Base-by-base conservation (phyloP, 2,329 filamentous ascomycete genomes). In the Pleomassaria siparia region DNA sequence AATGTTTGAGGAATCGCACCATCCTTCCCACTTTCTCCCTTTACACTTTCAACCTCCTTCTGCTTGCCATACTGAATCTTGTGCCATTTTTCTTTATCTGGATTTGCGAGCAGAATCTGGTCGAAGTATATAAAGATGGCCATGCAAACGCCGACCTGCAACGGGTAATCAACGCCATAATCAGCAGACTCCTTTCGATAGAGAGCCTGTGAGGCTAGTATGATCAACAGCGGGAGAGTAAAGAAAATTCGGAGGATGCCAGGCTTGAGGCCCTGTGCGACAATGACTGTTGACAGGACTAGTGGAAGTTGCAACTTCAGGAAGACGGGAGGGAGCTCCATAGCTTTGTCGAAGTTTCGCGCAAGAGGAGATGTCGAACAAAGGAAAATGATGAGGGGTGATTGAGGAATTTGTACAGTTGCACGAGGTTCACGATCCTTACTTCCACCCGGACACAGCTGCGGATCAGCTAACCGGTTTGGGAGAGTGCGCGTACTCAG, bases 11-110 rank as follows among this genome's bases (percentile, higher is more conserved):
- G 59, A 6, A 48, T 41, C 2, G 11, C 20, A 33, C 32, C 28
- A 20, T 43, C 42, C 29, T 46, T 41, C 11, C 18, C 18, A n/a
- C 24, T 35, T 13, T 22, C 42, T 8, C n/a, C 22, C 2, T 29
- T 5, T 12, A 13, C 15, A 30, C 42, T 20, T 21, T 25, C 26
- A 25, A 13, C 8, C 46, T 40, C 10, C 49, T 15, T 8, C 36
- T 44, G 7, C 44, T 46, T 26, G 13, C 28, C 26, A 25, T 55
- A 54, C n/a, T 35, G 42, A 15, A 61, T 52, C 44, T 59, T 65
- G 7, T 47, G 41, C 63, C 63, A 66, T 24, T 36, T 33, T 39
- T 67, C 59, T 28, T 45, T 54, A 41, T 66, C 61, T 4, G 63
- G 62, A 30, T 40, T 59, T 3, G 29, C 20, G 13, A 67, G 32